Conservation (phyloP, 225 moss, liverwort and hornwort genomes). For the Antitrichia curtipendula region DNA sequence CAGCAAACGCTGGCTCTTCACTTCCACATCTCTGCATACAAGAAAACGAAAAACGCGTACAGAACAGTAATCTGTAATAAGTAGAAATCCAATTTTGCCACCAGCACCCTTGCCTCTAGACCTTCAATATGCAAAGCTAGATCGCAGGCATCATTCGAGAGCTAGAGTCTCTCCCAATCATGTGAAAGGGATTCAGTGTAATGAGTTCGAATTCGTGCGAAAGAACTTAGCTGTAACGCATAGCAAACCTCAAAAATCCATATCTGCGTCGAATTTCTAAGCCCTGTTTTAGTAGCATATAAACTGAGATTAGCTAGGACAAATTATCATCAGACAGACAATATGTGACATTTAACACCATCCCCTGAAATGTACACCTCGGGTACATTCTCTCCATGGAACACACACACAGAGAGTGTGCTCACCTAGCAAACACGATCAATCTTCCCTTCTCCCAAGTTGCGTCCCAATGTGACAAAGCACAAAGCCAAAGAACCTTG, state of each 20-base stretch:
- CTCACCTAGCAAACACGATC: neutral
- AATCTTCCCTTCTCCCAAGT: neutral
- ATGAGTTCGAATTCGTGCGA: neutral
- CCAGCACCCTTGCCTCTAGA: neutral
- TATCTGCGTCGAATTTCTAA: neutral
- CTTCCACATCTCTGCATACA: constrained; percentile 56
- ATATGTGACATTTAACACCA: neutral
- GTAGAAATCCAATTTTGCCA: neutral
- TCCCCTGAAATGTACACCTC: neutral
- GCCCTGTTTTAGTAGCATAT: neutral
- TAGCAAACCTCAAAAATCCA: neutral
- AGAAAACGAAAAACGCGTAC: neutral
- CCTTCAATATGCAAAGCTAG: neutral
- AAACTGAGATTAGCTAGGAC: neutral
- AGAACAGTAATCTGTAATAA: neutral
- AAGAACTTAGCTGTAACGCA: neutral
- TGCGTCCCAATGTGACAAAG: neutral
- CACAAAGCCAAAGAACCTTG: neutral
- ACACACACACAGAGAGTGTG: neutral
- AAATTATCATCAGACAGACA: neutral
- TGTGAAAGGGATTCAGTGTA: neutral
- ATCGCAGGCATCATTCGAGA: neutral
- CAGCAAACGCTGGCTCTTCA: constrained; percentile 64
- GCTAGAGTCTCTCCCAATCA: neutral
- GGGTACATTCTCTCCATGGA: neutral